phyloP scores from a whole-genome alignment of 306 rosid species.

The Vigna hirtella region DNA sequence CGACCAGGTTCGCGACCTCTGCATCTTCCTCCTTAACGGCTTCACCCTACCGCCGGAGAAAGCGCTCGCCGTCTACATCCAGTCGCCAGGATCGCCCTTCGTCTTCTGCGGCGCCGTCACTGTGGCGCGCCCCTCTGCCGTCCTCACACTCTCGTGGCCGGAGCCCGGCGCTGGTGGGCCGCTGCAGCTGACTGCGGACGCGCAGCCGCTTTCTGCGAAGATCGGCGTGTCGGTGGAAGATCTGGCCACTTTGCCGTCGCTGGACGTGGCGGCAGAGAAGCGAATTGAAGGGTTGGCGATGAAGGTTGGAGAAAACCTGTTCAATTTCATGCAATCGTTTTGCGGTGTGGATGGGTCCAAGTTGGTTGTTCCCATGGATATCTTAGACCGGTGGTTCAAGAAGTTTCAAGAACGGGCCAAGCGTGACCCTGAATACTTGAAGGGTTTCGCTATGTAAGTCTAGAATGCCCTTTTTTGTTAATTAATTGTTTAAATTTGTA shows the following conservation, averaged over 20 bases:
- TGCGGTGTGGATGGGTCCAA: slow-evolving; percentile 87
- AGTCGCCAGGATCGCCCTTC: slow-evolving; percentile 87
- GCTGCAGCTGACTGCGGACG: slow-evolving; percentile 72
- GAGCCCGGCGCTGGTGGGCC: slow-evolving; percentile 59
- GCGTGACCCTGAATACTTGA: slow-evolving; percentile 87
- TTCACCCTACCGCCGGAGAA: slow-evolving; percentile 92
- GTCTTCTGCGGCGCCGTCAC: slow-evolving; percentile 84
- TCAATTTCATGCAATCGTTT: slow-evolving; percentile 93
- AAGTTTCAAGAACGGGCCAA: slow-evolving; percentile 83
- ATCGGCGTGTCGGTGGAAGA: slow-evolving; percentile 94
- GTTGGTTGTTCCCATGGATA: slow-evolving; percentile 93
- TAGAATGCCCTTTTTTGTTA: neutral
- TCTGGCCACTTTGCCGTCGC: slow-evolving; percentile 79
- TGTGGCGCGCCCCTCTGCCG: slow-evolving; percentile 81
- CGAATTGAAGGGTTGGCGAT: slow-evolving; percentile 74
- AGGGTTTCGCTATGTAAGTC: slow-evolving; percentile 66
- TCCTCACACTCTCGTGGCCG: slow-evolving; percentile 77
- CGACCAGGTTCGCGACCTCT: slow-evolving; percentile 78
- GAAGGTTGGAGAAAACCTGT: slow-evolving; percentile 89
- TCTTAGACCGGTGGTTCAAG: slow-evolving; percentile 93
- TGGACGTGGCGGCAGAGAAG: slow-evolving; percentile 75
- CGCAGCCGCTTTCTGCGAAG: slow-evolving; percentile 76
- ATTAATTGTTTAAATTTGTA: neutral
- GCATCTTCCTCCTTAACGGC: slow-evolving; percentile 79
- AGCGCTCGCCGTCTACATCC: slow-evolving; percentile 89